A percentile compares a stretch with the other conserved stretches of the same genome.
Conservation (phyloP, 805 yeast species). For the Nakazawaea populi region DNA sequence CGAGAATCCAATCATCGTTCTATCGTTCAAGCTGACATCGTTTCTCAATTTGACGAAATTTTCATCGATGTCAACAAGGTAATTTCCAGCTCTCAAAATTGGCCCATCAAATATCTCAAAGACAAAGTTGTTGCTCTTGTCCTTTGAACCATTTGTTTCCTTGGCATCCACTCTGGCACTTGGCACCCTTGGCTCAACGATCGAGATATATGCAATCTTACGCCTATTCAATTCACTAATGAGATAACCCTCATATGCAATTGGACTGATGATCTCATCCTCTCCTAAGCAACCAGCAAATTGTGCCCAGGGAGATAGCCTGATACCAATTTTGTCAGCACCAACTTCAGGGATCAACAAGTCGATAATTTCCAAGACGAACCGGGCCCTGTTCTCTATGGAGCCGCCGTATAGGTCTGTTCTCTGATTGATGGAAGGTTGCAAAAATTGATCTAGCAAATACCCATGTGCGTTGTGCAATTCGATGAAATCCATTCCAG, state of each 20-base stretch:
- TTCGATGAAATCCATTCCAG: conserved; percentile 37
- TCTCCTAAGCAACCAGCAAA: conserved; percentile 34
- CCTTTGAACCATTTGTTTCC: neutral
- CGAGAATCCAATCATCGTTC: conserved; percentile 34
- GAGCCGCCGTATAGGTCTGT: conserved; percentile 41
- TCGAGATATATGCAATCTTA: conserved; percentile 27
- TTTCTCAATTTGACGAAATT: conserved; percentile 10
- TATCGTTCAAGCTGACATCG: conserved; percentile 22
- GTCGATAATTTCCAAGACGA: conserved; percentile 42
- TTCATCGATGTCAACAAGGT: conserved; percentile 5
- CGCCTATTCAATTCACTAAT: conserved; percentile 28
- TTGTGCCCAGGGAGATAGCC: conserved; percentile 44
- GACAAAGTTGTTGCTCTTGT: conserved; percentile 27
- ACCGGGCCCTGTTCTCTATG: conserved; percentile 35
- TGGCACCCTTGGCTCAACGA: conserved; percentile 28
- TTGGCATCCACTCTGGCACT: conserved; percentile 13
- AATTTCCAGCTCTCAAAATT: conserved; percentile 34
- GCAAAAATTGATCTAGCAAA: conserved; percentile 33
- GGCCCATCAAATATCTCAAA: conserved; percentile 40
- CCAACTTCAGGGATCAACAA: conserved; percentile 47
- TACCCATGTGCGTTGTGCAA: conserved; percentile 37
- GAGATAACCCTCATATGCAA: conserved; percentile 32
- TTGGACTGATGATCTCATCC: conserved; percentile 27
- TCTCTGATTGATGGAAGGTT: conserved; percentile 28
- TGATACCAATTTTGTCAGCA: conserved; percentile 37